Evolutionary conservation across 306 rosid genomes (phyloP).

Genomic region (Cicer arietinum): DNA sequence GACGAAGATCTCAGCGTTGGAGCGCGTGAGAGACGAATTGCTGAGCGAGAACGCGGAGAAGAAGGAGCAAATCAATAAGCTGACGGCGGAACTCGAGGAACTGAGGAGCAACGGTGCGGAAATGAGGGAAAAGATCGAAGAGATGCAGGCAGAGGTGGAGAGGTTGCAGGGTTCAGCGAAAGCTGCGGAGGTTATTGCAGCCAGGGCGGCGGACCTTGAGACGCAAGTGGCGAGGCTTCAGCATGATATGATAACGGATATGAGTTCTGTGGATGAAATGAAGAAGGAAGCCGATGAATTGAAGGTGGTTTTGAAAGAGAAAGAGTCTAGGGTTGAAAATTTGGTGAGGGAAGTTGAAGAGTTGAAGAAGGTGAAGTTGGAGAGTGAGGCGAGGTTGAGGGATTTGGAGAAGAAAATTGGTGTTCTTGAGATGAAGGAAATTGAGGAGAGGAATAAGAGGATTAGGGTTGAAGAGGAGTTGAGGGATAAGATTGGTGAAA

Average conservation of each 20-base stretch:
- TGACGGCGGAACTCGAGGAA: conserved; percentile 58
- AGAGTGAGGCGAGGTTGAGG: conserved; percentile 62
- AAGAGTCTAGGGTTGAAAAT: conserved; percentile 53
- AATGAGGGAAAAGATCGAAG: conserved; percentile 58
- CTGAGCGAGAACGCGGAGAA: conserved; percentile 50
- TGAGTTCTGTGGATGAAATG: conserved; percentile 56
- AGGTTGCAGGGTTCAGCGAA: conserved; percentile 49
- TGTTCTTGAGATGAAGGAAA: conserved; percentile 74
- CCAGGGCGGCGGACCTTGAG: conserved; percentile 79
- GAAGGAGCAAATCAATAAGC: conserved; percentile 57
- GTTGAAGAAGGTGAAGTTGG: conserved; percentile 59
- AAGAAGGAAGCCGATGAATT: conserved; percentile 53
- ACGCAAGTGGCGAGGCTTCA: conserved; percentile 79
- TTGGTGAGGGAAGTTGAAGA: conserved; percentile 65
- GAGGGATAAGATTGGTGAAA: conserved; percentile 68
- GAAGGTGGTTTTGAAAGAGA: conserved; percentile 60
- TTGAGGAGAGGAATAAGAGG: conserved; percentile 87
- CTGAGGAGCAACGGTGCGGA: conserved; percentile 51
- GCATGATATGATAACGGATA: conserved; percentile 61
- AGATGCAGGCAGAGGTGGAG: conserved; percentile 57
- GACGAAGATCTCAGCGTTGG: conserved; percentile 60
- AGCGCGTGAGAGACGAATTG: conserved; percentile 61
- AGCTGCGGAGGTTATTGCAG: conserved; percentile 58
- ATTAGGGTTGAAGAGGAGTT: conserved; percentile 80
- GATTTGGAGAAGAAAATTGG: conserved; percentile 89